These are phyloP conservation scores for Zea luxurians DNA, from an alignment of 176 grass and related monocot species.

Conservation along the genomic window DNA sequence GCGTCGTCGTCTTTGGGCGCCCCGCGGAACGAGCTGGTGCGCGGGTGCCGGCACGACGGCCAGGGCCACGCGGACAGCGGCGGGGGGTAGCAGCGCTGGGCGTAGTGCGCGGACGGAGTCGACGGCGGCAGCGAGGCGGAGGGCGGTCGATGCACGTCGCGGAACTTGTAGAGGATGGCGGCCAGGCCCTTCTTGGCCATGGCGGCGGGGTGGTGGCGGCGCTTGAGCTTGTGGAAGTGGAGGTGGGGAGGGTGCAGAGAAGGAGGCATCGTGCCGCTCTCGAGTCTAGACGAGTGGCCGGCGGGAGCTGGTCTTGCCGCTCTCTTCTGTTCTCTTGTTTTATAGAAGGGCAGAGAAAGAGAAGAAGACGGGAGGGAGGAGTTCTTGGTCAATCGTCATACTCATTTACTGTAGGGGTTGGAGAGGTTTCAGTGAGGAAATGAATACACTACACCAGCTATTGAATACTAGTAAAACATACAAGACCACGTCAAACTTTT, in stretches of 20 bases:
- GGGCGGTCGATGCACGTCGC: slow-evolving; percentile 38
- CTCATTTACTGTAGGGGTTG: slow-evolving; percentile 43
- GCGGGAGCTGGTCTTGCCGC: slow-evolving; percentile 20
- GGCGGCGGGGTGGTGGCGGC: slow-evolving; percentile 36
- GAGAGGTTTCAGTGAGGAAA: slow-evolving; percentile 43
- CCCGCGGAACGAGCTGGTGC: slow-evolving; percentile 72
- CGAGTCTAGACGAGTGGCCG: not conserved
- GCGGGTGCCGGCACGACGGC: slow-evolving; percentile 81
- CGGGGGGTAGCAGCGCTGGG: slow-evolving; percentile 52
- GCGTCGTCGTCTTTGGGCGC: slow-evolving; percentile 29
- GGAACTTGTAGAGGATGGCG: slow-evolving; percentile 54
- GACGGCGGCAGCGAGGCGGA: not conserved
- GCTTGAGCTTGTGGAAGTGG: slow-evolving; percentile 51
- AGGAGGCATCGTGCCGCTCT: slow-evolving; percentile 46
- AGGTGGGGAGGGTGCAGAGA: slow-evolving; percentile 50
- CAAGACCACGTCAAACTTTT: not conserved
- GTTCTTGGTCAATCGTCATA: slow-evolving; percentile 5
- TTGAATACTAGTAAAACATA: slow-evolving; percentile 22
- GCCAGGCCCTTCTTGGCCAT: slow-evolving; percentile 55
- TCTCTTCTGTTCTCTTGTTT: slow-evolving; percentile 18
- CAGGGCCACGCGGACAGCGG: slow-evolving; percentile 63
- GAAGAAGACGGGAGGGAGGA: not conserved
- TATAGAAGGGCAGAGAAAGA: not conserved
- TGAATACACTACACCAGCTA: slow-evolving; percentile 34
- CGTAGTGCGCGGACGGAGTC: slow-evolving; percentile 12